Percentiles rank a stretch among this genome's conserved stretches.
phyloP scores from a whole-genome alignment of 768 basidiomycete genomes.

The Neoboletus subvelutipes region DNA sequence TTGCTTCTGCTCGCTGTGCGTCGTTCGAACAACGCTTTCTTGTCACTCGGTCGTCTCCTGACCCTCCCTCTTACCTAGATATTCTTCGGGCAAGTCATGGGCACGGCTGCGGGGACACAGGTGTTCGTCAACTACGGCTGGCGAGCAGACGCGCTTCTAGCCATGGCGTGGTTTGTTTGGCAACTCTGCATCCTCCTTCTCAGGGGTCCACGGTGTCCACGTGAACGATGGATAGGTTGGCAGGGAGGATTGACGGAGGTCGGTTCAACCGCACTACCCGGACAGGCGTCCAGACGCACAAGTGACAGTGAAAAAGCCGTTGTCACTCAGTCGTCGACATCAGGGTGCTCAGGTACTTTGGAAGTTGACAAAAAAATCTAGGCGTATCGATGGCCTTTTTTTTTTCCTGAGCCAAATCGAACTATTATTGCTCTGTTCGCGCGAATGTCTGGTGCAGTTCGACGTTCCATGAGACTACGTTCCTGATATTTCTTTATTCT shows the following conservation, averaged over 20 bases:
- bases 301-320: conserved; percentile 7
- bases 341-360: neutral
- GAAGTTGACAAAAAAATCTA: neutral
- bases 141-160: conserved; percentile 57
- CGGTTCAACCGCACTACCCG: neutral
- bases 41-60: neutral
- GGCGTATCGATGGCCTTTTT: neutral
- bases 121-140: conserved; percentile 70
- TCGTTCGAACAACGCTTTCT: neutral
- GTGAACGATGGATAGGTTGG: conserved; percentile 54
- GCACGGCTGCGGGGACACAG: conserved; percentile 70
- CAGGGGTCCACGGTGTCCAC: conserved; percentile 56
- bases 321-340: neutral
- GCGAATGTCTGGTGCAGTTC: neutral
- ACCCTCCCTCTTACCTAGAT: conserved; percentile 28
- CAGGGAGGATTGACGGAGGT: neutral
- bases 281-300: neutral
- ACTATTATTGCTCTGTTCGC: too few species aligned
- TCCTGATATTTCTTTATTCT: neutral
- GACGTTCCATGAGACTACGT: neutral
- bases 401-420: neutral
- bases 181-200: conserved; percentile 55
- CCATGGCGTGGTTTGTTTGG: conserved; percentile 55
- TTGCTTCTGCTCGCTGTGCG: conserved; percentile 63
- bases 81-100: conserved; percentile 79